Evolutionary conservation across 2,329 filamentous ascomycete species (phyloP).

Genomic region (Colletotrichum paranaense): DNA sequence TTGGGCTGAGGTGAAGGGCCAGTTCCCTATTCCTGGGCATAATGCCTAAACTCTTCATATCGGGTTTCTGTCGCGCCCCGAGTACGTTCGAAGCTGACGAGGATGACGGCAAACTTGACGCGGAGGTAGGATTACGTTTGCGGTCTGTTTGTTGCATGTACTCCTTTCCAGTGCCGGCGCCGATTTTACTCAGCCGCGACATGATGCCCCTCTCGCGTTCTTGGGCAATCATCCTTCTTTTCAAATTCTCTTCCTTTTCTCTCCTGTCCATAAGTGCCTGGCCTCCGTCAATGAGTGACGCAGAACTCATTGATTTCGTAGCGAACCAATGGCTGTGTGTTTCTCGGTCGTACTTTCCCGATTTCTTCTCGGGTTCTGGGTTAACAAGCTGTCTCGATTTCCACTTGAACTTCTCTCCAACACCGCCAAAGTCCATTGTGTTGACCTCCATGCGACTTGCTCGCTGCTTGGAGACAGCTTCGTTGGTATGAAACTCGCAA

Average conservation of each 20-base stretch:
- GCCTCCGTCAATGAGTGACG: conserved; percentile 73
- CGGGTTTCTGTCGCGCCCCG: conserved; percentile 48
- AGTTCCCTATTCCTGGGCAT: conserved; percentile 52
- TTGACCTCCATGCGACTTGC: conserved; percentile 83
- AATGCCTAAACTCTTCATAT: conserved; percentile 58
- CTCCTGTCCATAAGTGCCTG: conserved; percentile 69
- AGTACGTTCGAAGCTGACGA: conserved; percentile 28
- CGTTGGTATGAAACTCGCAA: conserved; percentile 92
- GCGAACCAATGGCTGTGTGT: conserved; percentile 69
- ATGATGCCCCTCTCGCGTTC: conserved; percentile 81
- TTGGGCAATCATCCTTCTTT: conserved; percentile 71
- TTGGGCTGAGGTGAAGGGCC: conserved; percentile 66
- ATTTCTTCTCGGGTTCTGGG: conserved; percentile 46
- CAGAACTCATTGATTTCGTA: conserved; percentile 62
- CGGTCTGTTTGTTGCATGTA: conserved; percentile 67
- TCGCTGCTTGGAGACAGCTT: conserved; percentile 77
- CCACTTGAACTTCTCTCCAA: conserved; percentile 36
- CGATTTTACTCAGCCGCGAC: conserved; percentile 72
- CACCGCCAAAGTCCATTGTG: conserved; percentile 63
- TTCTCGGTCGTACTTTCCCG: conserved; percentile 65
- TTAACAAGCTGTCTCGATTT: conserved; percentile 41
- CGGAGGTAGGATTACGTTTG: conserved; percentile 11
- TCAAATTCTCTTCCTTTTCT: conserved; percentile 74
- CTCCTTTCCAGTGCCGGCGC: conserved; percentile 74
- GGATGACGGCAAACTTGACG: conserved; percentile 5